Percentiles rank a stretch among this genome's conserved stretches.
Conservation (phyloP, 768 basidiomycete genomes). For the Mycena amicta region DNA sequence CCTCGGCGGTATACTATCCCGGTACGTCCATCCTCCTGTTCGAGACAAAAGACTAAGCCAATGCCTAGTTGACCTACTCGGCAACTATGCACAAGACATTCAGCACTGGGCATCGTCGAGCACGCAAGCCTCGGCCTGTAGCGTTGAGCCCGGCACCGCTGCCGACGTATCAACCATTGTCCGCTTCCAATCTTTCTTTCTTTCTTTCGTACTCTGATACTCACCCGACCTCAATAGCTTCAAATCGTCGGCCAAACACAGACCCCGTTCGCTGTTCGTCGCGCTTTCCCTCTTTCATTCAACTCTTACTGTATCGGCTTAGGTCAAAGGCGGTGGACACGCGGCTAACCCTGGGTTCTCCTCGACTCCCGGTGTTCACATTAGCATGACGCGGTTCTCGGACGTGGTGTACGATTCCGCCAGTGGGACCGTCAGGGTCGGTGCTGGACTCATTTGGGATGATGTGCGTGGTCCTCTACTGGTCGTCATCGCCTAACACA, state of each 20-base stretch:
- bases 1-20: too few species aligned
- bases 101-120: conserved; percentile 57
- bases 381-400: conserved; percentile 54
- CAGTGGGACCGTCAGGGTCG: conserved; percentile 43
- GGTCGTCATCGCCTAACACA: neutral
- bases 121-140: conserved; percentile 47
- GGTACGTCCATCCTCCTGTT: too few species aligned
- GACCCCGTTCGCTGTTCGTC: conserved; percentile 57
- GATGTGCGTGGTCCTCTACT: conserved; percentile 27
- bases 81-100: conserved; percentile 44
- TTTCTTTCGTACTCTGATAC: neutral
- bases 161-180: conserved; percentile 56
- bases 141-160: conserved; percentile 59
- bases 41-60: too few species aligned
- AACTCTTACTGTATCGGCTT: neutral
- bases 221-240: conserved; percentile 42
- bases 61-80: conserved; percentile 21
- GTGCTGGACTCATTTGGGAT: conserved; percentile 63
- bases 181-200: neutral
- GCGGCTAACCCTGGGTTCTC: conserved; percentile 57
- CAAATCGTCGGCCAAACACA: conserved; percentile 43
- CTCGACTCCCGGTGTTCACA: conserved; percentile 62
- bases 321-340: conserved; percentile 72
- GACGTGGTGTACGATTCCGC: conserved; percentile 43
- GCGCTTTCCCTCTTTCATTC: neutral